phyloP scores from a whole-genome alignment of 2,329 filamentous ascomycete genomes.

The Aspergillus amoenus region DNA sequence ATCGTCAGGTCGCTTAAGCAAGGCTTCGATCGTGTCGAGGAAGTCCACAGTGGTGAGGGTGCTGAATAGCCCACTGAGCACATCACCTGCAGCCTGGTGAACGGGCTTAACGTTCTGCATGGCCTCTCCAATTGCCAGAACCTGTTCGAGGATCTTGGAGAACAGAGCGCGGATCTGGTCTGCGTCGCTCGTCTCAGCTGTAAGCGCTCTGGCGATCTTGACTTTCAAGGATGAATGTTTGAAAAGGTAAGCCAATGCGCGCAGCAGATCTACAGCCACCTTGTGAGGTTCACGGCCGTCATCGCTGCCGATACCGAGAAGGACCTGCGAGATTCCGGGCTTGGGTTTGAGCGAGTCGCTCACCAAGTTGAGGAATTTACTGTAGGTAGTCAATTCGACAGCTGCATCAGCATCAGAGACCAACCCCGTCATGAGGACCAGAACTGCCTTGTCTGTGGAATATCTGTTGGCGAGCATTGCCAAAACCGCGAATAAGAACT shows the following conservation, averaged over 20 bases:
- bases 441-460: conserved; percentile 69
- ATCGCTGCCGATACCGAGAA: conserved; percentile 62
- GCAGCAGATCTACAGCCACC: conserved; percentile 43
- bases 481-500: conserved; percentile 84
- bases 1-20: conserved; percentile 74
- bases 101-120: conserved; percentile 37
- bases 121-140: conserved; percentile 63
- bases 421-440: conserved; percentile 73
- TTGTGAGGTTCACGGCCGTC: conserved; percentile 49
- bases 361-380: conserved; percentile 73
- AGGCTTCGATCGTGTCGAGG: conserved; percentile 78
- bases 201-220: conserved; percentile 39
- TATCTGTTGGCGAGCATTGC: conserved; percentile 92
- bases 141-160: conserved; percentile 64
- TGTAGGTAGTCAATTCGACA: conserved; percentile 71
- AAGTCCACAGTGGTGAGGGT: conserved; percentile 85
- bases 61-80: conserved; percentile 76
- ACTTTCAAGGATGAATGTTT: conserved; percentile 43
- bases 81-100: conserved; percentile 57
- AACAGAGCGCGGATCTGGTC: conserved; percentile 69
- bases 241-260: conserved; percentile 39
- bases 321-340: conserved; percentile 67
- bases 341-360: conserved; percentile 74
- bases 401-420: conserved; percentile 70
- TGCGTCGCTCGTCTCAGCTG: conserved; percentile 50